Percentiles rank a stretch among this genome's conserved stretches.
Conservation (phyloP, 1,284 basidiomycete genomes). For the Trichosporon asahii region DNA sequence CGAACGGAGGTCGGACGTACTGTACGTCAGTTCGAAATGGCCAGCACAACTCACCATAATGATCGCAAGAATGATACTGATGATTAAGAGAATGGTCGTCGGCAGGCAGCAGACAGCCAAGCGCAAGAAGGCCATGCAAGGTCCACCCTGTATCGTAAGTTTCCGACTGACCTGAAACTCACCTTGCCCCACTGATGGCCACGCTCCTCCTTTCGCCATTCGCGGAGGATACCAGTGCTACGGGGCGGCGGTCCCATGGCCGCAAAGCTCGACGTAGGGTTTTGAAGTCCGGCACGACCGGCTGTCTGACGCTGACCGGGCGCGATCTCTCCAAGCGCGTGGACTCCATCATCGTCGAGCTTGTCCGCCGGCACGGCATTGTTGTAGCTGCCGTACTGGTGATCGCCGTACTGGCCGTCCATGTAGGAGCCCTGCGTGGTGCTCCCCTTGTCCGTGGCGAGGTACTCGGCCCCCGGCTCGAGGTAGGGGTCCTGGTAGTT, state of each 20-base stretch:
- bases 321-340: slow-evolving; percentile 17
- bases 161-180: slow-evolving; percentile 17
- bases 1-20: slow-evolving; percentile 1
- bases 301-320: slow-evolving; percentile 30
- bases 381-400: slow-evolving; percentile 15
- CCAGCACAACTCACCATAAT: slow-evolving; percentile 59
- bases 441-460: slow-evolving; percentile 14
- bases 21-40: neutral
- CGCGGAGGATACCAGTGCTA: slow-evolving; percentile 49
- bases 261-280: slow-evolving; percentile 35
- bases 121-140: slow-evolving; percentile 18
- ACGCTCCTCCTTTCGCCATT: slow-evolving; percentile 52
- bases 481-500: slow-evolving; percentile 26
- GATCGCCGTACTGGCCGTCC: slow-evolving; percentile 9
- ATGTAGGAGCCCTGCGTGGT: neutral
- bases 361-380: slow-evolving; percentile 33
- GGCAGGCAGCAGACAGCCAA: slow-evolving; percentile 53
- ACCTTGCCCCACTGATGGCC: slow-evolving; percentile 51
- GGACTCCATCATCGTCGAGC: slow-evolving; percentile 20
- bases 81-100: slow-evolving; percentile 55
- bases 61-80: slow-evolving; percentile 68
- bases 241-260: slow-evolving; percentile 48
- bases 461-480: slow-evolving; percentile 18
- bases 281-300: slow-evolving; percentile 35
- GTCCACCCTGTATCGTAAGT: slow-evolving; percentile 42